Percentiles rank a stretch among this genome's conserved stretches.
These are phyloP conservation scores for Apodospora peruviana DNA, from an alignment of 495 filamentous ascomycete genomes.

Conservation along the genomic window DNA sequence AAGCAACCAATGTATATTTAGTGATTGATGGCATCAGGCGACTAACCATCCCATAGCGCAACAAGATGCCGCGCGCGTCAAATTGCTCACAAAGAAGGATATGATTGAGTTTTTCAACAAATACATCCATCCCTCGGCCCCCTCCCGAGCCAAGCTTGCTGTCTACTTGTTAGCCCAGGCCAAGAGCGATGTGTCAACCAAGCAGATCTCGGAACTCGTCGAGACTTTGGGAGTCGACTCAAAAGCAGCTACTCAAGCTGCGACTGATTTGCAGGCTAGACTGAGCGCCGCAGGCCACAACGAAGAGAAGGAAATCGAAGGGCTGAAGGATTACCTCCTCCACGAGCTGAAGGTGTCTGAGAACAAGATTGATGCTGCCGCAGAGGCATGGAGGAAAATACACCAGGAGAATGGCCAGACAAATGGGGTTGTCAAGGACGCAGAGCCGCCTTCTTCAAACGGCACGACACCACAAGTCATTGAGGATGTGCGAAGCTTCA, in stretches of 20 bases:
- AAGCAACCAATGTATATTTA: constrained; percentile 21
- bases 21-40: neutral
- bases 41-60: constrained; percentile 45
- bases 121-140: constrained; percentile 70
- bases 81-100: constrained; percentile 68
- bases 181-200: constrained; percentile 35
- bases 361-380: constrained; percentile 26
- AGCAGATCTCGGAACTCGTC: constrained; percentile 52
- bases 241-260: constrained; percentile 14
- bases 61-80: constrained; percentile 69
- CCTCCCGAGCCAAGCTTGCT: constrained; percentile 69
- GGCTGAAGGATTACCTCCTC: constrained; percentile 30
- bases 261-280: constrained; percentile 27
- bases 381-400: constrained; percentile 34
- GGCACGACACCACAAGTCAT: constrained; percentile 50
- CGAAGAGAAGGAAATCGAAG: constrained; percentile 24
- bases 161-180: constrained; percentile 77
- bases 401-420: constrained; percentile 44
- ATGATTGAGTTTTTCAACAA: constrained; percentile 72
- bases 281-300: constrained; percentile 29
- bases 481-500: constrained; percentile 70
- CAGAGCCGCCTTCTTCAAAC: constrained; percentile 35
- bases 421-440: constrained; percentile 33
- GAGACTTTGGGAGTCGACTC: constrained; percentile 24
- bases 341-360: constrained; percentile 28